These are phyloP conservation scores for Vickermania ingenoplastis DNA, from an alignment of 208 protist genomes.

Conservation along the genomic window DNA sequence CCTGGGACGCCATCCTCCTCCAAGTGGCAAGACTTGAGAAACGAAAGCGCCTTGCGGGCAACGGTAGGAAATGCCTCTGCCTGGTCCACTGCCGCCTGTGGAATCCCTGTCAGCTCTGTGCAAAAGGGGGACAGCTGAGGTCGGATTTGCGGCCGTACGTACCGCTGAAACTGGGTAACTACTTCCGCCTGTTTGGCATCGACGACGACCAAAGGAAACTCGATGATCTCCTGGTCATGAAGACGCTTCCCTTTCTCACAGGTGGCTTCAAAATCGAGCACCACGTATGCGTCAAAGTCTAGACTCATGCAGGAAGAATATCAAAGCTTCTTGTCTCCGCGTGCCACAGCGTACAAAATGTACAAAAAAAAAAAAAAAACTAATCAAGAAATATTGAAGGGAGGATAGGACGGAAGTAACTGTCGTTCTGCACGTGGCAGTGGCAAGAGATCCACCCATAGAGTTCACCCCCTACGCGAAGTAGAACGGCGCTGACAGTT, in stretches of 20 bases:
- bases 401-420: too few species aligned
- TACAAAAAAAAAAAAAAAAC: slow-evolving; percentile 11
- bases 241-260: slow-evolving; percentile 49
- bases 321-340: too few species aligned
- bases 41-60: slow-evolving; percentile 43
- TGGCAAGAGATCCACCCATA: too few species aligned
- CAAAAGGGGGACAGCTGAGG: slow-evolving; percentile 72
- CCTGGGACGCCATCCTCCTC: slow-evolving; percentile 33
- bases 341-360: slow-evolving; percentile 1
- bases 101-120: slow-evolving; percentile 82
- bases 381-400: too few species aligned
- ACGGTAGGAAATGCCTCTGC: slow-evolving; percentile 54
- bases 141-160: slow-evolving; percentile 62
- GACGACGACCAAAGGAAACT: slow-evolving; percentile 82
- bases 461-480: too few species aligned
- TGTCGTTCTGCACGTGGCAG: too few species aligned
- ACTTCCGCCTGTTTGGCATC: slow-evolving; percentile 30
- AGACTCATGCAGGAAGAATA: too few species aligned
- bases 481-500: too few species aligned
- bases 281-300: slow-evolving; percentile 55
- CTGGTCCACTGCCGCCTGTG: slow-evolving; percentile 43
- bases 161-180: slow-evolving; percentile 79
- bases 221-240: slow-evolving; percentile 66
- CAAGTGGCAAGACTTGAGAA: slow-evolving; percentile 29
- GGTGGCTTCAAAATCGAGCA: slow-evolving; percentile 94